Conservation (phyloP, 2,329 filamentous ascomycete species). For the Fusarium sublunatum region DNA sequence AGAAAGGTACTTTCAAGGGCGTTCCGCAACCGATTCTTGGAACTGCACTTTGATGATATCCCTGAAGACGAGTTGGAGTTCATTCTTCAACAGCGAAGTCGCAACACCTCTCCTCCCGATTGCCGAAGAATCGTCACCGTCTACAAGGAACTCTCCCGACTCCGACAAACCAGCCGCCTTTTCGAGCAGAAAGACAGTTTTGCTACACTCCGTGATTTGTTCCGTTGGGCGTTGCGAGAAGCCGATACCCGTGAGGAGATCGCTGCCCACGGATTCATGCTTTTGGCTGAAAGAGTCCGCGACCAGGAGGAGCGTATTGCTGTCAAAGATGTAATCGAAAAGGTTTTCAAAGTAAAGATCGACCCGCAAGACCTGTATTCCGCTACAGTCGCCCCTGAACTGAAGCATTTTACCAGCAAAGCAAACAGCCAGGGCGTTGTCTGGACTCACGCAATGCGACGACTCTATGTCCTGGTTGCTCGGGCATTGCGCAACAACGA, state of each 20-base stretch:
- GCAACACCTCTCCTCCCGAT: conserved; percentile 88
- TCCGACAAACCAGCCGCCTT: conserved; percentile 88
- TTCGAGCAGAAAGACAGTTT: conserved; percentile 99
- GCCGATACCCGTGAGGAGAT: conserved; percentile 90
- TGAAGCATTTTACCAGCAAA: conserved; percentile 60
- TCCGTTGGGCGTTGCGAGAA: conserved; percentile 89
- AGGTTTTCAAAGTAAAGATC: conserved; percentile 87
- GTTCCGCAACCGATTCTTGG: conserved; percentile 95
- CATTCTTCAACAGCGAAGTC: conserved; percentile 88
- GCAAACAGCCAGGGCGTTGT: conserved; percentile 75
- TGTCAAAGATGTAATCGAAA: conserved; percentile 89
- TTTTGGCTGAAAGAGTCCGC: conserved; percentile 93
- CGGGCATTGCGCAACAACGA: conserved; percentile 90
- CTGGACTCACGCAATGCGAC: conserved; percentile 95
- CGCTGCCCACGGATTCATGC: conserved; percentile 93
- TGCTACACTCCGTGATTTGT: conserved; percentile 93
- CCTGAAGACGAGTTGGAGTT: conserved; percentile 92
- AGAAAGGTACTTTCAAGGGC: conserved; percentile 92
- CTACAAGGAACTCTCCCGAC: conserved; percentile 89
- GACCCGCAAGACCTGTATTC: conserved; percentile 80
- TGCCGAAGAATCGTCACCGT: conserved; percentile 91
- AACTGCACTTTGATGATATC: conserved; percentile 98
- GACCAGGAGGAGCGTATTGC: conserved; percentile 86
- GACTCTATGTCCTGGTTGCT: conserved; percentile 89
- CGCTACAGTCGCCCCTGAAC: conserved; percentile 65